Evolutionary conservation across 169 alveolate species (phyloP), one percentile per base, ranked within the genome.

Genomic region (Cryptosporidium andersoni): DNA sequence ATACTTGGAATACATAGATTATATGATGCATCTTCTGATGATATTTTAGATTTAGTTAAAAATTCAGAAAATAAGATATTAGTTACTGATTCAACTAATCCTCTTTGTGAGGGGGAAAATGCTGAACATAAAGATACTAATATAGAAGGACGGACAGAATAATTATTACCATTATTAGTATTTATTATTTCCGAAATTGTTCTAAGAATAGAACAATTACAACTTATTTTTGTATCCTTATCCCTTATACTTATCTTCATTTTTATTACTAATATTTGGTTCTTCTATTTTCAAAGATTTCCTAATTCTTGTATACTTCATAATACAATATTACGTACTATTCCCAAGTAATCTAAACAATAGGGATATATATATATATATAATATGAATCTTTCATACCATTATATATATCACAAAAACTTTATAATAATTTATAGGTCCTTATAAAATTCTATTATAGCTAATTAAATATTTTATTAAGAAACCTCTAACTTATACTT

Each of bases 1-100:
- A 74, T 25, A 0, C 74, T 58, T 34, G 68, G 85, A 48, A 74
- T 74, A 51, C 85, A 74, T 25, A 74, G 16, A 49, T 68, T 62
- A 58, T 74, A 74, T 37, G 55, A 58, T 8, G 85, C 85, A 60
- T 74, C 85, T 51, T 74, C 85, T 48, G 48, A 8, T 56, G 60
- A 58, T 12, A 42, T 42, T 43, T 74, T 68, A n/a, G 85, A 68
- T 55, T 74, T 74, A 12, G 62, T 60, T 12, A 64, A 42, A 74
- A 74, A 74, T 34, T 74, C 85, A 60, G 55, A 43, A 74, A 74
- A 74, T 51, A 74, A 45, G 14, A 58, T 68, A 14, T 47, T 42
- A n/a, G 60, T 47, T 11, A 74, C 85, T 8, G 45, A 25, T 25
- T 74, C 85, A 6, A 74, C 60, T 16, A 74, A 40, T 16, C 65